phyloP scores from a whole-genome alignment of 345 rosid genomes.

The Geranium brycei region DNA sequence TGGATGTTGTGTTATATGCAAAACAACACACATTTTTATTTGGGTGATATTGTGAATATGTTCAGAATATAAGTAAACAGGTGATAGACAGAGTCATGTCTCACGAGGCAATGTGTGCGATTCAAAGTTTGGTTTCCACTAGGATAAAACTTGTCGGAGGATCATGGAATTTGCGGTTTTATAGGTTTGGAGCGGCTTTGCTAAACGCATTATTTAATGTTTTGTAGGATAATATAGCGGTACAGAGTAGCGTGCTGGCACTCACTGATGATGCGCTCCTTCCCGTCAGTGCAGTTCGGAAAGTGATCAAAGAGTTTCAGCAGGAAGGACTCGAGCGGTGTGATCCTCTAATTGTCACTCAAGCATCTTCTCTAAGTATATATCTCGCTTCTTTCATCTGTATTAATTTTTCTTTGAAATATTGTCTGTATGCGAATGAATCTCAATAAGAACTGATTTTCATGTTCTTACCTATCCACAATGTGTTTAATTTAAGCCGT shows the following conservation, averaged over 20 bases:
- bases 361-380: slow-evolving; percentile 46
- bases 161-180: too few relatives aligned
- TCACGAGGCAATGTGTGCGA: too few relatives aligned
- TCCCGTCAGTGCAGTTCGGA: background rate
- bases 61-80: too few relatives aligned
- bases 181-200: background rate
- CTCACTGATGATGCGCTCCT: background rate
- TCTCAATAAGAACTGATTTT: too few relatives aligned
- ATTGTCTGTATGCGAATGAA: background rate
- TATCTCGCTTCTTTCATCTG: slow-evolving; percentile 2
- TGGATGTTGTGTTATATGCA: too few relatives aligned
- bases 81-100: too few relatives aligned
- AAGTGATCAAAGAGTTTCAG: background rate
- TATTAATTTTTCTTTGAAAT: background rate
- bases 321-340: slow-evolving; percentile 8
- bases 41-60: too few relatives aligned
- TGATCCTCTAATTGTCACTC: slow-evolving; percentile 44
- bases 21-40: too few relatives aligned
- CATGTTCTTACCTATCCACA: too few relatives aligned
- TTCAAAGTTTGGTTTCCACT: too few relatives aligned
- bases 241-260: background rate
- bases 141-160: too few relatives aligned
- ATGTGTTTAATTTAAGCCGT: too few relatives aligned
- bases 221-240: background rate
- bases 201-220: background rate